Conservation (phyloP, 2,329 filamentous ascomycete genomes). For the Penicillium sp. region DNA sequence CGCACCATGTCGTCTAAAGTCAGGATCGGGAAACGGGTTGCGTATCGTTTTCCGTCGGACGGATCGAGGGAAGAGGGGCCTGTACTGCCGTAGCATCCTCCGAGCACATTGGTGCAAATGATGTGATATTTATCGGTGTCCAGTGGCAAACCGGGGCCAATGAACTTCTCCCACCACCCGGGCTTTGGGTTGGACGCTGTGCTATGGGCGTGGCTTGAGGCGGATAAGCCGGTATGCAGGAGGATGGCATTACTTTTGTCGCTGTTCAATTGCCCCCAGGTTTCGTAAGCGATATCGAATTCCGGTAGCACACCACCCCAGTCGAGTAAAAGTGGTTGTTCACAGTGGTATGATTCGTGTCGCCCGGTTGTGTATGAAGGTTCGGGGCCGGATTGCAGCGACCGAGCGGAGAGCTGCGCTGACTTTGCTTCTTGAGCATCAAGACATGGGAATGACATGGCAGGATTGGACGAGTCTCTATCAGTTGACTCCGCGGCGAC, state of each 20-base stretch:
- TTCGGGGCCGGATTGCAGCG: conserved; percentile 75
- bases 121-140: conserved; percentile 91
- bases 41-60: conserved; percentile 81
- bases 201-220: conserved; percentile 95
- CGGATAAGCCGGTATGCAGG: conserved; percentile 88
- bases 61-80: conserved; percentile 87
- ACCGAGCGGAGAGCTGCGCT: conserved; percentile 65
- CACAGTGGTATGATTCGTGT: conserved; percentile 73
- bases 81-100: conserved; percentile 93
- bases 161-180: conserved; percentile 99
- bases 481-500: conserved; percentile 15
- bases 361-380: conserved; percentile 89
- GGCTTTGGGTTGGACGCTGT: conserved; percentile 82
- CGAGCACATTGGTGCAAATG: conserved; percentile 95
- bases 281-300: conserved; percentile 87
- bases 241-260: conserved; percentile 86
- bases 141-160: conserved; percentile 77
- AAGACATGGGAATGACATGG: conserved; percentile 85
- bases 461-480: conserved; percentile 65
- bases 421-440: conserved; percentile 79
- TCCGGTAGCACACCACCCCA: conserved; percentile 91
- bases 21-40: conserved; percentile 90
- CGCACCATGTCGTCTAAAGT: conserved; percentile 98
- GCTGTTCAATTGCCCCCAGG: conserved; percentile 78
- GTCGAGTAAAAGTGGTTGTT: conserved; percentile 75